These are phyloP conservation scores for Cornus suecica DNA, from an alignment of 148 eudicot genomes.

Conservation along the genomic window DNA sequence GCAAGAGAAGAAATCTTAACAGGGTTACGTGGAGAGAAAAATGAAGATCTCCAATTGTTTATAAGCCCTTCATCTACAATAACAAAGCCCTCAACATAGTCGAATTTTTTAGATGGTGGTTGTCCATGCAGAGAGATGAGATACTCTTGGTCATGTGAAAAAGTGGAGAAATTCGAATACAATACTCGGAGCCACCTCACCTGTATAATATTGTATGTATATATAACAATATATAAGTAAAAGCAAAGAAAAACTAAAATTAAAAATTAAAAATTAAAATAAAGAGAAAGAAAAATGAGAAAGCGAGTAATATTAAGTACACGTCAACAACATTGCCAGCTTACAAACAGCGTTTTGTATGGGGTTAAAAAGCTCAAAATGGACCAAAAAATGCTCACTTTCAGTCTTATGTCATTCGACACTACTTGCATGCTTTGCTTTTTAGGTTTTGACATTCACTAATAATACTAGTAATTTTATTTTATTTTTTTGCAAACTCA, in stretches of 20 bases:
- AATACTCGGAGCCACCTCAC: conserved; percentile 89
- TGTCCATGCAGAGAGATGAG: conserved; percentile 68
- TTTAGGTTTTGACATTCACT: conserved; percentile 4
- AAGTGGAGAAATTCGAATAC: conserved; percentile 70
- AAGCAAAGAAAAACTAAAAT: too few relatives aligned
- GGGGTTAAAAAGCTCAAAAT: conserved; percentile 9
- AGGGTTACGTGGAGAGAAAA: conserved; percentile 76
- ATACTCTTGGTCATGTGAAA: conserved; percentile 82
- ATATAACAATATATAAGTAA: background rate
- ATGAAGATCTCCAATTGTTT: conserved; percentile 92
- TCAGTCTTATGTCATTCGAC: background rate
- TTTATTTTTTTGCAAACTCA: background rate
- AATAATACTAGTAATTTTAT: background rate
- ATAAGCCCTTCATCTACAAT: conserved; percentile 78
- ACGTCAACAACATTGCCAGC: conserved; percentile 34
- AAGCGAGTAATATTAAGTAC: background rate
- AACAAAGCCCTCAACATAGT: conserved; percentile 90
- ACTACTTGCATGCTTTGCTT: background rate
- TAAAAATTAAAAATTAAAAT: background rate
- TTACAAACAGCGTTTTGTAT: conserved; percentile 26
- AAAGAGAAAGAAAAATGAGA: background rate
- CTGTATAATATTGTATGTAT: conserved; percentile 18
- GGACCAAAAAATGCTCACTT: conserved; percentile 1
- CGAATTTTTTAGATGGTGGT: conserved; percentile 47
- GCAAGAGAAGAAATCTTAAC: conserved; percentile 73